phyloP scores from a whole-genome alignment of 2,329 filamentous ascomycete species.

The Trichoderma sp. region DNA sequence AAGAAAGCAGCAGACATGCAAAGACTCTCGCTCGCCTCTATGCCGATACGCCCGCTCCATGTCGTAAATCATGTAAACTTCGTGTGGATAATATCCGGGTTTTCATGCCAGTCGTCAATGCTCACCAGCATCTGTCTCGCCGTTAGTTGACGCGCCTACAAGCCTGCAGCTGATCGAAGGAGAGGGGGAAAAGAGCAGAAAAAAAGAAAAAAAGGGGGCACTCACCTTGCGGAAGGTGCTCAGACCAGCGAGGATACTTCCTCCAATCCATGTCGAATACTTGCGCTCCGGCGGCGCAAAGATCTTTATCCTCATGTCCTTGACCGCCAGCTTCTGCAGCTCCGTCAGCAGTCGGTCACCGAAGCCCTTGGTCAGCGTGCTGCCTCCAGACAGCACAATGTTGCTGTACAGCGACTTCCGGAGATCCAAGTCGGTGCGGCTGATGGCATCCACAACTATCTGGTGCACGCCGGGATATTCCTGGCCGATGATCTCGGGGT shows the following conservation, averaged over 20 bases:
- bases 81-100: conserved; percentile 97
- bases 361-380: conserved; percentile 95
- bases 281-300: conserved; percentile 96
- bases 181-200: too few species aligned
- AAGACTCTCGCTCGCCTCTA: conserved; percentile 20
- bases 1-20: conserved; percentile 13
- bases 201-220: not conserved
- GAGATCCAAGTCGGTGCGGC: conserved; percentile 90
- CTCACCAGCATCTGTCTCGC: conserved; percentile 91
- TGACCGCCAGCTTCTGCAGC: conserved; percentile 89
- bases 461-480: conserved; percentile 98
- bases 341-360: conserved; percentile 90
- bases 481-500: conserved; percentile 93
- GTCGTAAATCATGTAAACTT: conserved; percentile 74
- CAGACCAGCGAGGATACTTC: conserved; percentile 92
- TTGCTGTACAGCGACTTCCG: conserved; percentile 93
- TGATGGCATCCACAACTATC: conserved; percentile 95
- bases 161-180: too few species aligned
- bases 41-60: conserved; percentile 21
- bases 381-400: conserved; percentile 94
- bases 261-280: conserved; percentile 99
- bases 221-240: conserved; percentile 97
- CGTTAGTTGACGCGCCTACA: too few species aligned
- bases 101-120: conserved; percentile 99
- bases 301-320: conserved; percentile 99